These are phyloP conservation scores for Coffea humblotiana DNA, from an alignment of 305 asterid genomes.

Conservation along the genomic window DNA sequence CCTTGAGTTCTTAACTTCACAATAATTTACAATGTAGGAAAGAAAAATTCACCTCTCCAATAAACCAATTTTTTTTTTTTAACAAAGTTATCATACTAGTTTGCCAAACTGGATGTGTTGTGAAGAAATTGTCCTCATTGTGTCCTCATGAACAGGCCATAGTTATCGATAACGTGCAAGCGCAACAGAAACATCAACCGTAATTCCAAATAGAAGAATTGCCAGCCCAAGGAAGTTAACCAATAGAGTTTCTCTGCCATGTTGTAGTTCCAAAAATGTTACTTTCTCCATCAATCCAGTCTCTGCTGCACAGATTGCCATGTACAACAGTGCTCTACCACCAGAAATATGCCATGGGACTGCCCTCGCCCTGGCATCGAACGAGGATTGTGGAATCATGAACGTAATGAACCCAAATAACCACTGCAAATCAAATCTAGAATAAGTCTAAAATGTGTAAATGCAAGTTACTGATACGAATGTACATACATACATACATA, in stretches of 20 bases:
- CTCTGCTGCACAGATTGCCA: constrained; percentile 64
- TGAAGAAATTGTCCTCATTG: not conserved
- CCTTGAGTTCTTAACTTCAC: not conserved
- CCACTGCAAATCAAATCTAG: constrained; percentile 40
- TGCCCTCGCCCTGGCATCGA: constrained; percentile 30
- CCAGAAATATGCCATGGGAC: constrained; percentile 55
- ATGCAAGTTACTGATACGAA: not conserved
- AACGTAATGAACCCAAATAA: constrained; percentile 47
- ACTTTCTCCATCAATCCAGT: constrained; percentile 73
- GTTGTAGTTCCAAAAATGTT: constrained; percentile 33
- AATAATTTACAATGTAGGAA: not conserved
- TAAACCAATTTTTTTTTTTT: not conserved
- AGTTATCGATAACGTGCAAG: constrained; percentile 42
- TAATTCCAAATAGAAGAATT: constrained; percentile 64
- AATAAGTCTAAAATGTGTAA: not conserved
- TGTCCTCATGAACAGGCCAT: not conserved
- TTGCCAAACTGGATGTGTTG: not conserved
- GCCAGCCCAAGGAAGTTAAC: constrained; percentile 59
- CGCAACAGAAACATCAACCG: constrained; percentile 61
- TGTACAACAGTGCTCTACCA: constrained; percentile 54
- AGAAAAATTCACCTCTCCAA: not conserved
- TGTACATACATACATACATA: no score
- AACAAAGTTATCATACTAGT: not conserved
- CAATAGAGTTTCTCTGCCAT: constrained; percentile 39
- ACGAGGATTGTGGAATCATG: constrained; percentile 38